Base-by-base conservation (phyloP, 306 rosid genomes). In the Inga laurina region DNA sequence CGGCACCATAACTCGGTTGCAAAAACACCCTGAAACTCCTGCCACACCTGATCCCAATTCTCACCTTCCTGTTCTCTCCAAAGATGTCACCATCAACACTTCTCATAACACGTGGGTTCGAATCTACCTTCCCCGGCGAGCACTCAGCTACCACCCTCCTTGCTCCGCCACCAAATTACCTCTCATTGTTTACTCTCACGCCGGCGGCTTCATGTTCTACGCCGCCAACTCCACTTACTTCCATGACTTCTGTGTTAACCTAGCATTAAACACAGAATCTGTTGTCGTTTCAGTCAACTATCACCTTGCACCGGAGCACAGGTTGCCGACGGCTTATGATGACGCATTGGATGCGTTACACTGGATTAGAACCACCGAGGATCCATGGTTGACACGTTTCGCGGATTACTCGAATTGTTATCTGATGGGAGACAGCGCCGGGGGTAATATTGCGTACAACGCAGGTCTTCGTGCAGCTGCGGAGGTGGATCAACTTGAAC, bases 351-450 rank as follows among this genome's bases (percentile, higher is more conserved):
- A 91, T 4, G 84, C 89, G 48, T 82, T 89, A 48, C 85, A 71
- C 85, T 86, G 89, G 86, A 86, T 89, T 52, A 79, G 51, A 85
- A 27, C 85, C 80, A 51, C 88, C 61, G 49, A 62, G 0, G 90
- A 91, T 24, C 69, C 10, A 5, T 91, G 93, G 93, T 19, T 90
- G 82, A 72, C 79, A 35, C 67, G 79, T 10, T 81, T 85, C n/a
- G 90, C 89, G 3, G 95, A 91, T 51, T 49, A 82, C n/a, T 82
- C 93, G 0, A 83, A 79, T 2, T 78, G 83, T 57, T 87, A 71
- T 81, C 85, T 91, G 10, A 90, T 91, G 93, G 95, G 93, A 0
- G 77, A 44, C 44, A 90, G 93, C 19, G 89, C 93, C 0, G 93
- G 93, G 2, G 92, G 83, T 1, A 91, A 87, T 18, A 88, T 91